Evolutionary conservation across 2,329 filamentous ascomycete species (phyloP), one percentile per base, ranked within the genome.

Genomic region (Diaporthe sp.): DNA sequence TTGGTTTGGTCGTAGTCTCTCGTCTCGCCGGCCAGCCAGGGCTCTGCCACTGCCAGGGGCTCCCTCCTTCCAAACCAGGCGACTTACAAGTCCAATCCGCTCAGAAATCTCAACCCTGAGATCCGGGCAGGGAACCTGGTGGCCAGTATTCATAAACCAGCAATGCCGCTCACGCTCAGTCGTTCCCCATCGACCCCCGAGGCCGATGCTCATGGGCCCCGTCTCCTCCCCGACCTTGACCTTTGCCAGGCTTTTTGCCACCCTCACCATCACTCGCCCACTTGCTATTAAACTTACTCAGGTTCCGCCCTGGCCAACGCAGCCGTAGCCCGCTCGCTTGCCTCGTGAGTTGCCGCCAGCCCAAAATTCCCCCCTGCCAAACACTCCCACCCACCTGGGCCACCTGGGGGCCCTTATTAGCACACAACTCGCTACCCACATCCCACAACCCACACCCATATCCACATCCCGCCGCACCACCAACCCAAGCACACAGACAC

Each of bases 21-120:
- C 30, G 50, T 53, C 30, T 56, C 10, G 37, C 44, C 37, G 58
- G 15, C 58, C 58, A 22, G 53, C 56, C 56, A 61, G 10, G 7
- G 22, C 56, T n/a, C n/a, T n/a, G n/a, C n/a, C n/a, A n/a, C n/a
- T 42, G 56, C 58, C 37, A 66, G 61, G 61, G 61, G 61, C 61
- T 51, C 39, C 61, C 61, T 50, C 61, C 61, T n/a, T 65, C 42
- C 61, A 19, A 10, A 44, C 37, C 58, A 30, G 10, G 9, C 53
- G n/a, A 25, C 30, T 37, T 44, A 37, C 37, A 37, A 5, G 25
- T n/a, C 58, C 19, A 59, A 61, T 37, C 58, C 58, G 30, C 37
- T 30, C 35, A 13, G 35, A 42, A 63, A 44, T 30, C 58, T 63
- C 58, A 63, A 9, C 25, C 25, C 44, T 8, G 4, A 30, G 27